Evolutionary conservation across 495 filamentous ascomycete species (phyloP).

Genomic region (Cercophora newfieldiana): DNA sequence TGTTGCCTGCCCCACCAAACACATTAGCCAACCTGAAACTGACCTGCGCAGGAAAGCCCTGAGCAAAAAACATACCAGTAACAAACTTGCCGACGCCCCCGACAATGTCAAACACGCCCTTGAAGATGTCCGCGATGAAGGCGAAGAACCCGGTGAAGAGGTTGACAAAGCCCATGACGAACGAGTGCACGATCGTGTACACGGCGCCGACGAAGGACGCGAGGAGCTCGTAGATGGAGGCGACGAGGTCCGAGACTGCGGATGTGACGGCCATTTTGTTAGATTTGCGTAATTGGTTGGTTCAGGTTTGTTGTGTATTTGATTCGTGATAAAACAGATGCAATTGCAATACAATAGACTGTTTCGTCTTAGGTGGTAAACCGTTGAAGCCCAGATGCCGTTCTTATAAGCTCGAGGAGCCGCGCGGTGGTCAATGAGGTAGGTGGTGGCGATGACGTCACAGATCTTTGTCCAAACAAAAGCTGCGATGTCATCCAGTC

Average conservation of each 20-base stretch:
- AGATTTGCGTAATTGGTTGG: not conserved
- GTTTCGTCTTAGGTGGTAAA: not conserved
- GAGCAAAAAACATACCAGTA: slow-evolving; percentile 28
- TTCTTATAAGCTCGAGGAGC: not conserved
- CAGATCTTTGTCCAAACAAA: not conserved
- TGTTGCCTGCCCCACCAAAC: slow-evolving; percentile 25
- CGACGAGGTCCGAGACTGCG: slow-evolving; percentile 35
- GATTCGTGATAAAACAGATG: not conserved
- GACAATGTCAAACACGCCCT: slow-evolving; percentile 33
- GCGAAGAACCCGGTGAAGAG: slow-evolving; percentile 32
- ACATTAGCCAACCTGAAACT: not conserved
- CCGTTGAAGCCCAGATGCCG: not conserved
- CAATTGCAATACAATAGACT: not conserved
- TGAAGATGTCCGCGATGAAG: slow-evolving; percentile 29
- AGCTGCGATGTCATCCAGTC: not conserved
- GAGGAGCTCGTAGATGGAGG: slow-evolving; percentile 36
- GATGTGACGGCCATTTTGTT: slow-evolving; percentile 35
- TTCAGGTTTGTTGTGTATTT: slow-evolving; percentile 3
- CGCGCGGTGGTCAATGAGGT: slow-evolving; percentile 1
- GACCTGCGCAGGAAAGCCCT: not conserved
- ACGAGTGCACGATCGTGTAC: slow-evolving; percentile 31
- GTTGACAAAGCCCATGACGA: slow-evolving; percentile 26
- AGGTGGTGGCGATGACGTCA: slow-evolving; percentile 7
- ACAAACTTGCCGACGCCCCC: slow-evolving; percentile 38
- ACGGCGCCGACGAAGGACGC: slow-evolving; percentile 31